These are phyloP conservation scores for Trichoderma koningii DNA, from an alignment of 2,329 filamentous ascomycete genomes.

Conservation along the genomic window DNA sequence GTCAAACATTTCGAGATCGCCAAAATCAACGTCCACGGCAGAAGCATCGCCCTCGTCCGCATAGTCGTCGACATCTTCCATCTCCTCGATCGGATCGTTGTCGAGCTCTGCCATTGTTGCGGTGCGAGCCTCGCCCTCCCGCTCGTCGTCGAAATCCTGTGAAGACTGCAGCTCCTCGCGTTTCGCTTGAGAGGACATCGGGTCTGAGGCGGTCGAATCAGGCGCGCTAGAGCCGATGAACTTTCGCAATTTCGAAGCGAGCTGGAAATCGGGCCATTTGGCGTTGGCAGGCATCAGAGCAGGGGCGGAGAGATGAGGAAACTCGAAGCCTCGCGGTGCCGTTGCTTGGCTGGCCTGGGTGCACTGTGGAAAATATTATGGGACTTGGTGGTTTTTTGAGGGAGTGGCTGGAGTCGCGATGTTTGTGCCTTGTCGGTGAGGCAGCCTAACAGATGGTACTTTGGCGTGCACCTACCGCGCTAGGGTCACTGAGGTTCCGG, in stretches of 20 bases:
- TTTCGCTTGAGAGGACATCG: conserved; percentile 22
- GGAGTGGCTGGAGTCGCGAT: conserved; percentile 18
- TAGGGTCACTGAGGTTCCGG: neutral
- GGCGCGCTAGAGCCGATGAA: conserved; percentile 36
- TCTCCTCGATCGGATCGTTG: conserved; percentile 32
- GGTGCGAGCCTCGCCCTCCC: conserved; percentile 26
- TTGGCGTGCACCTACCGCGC: too few relatives aligned
- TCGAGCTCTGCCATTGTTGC: conserved; percentile 34
- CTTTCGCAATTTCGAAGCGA: conserved; percentile 39
- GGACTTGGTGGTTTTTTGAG: conserved; percentile 20
- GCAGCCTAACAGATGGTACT: conserved; percentile 10
- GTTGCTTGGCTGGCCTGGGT: neutral
- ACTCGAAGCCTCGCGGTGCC: conserved; percentile 10
- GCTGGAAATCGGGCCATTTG: conserved; percentile 41
- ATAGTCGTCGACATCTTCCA: conserved; percentile 35
- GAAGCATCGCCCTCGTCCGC: conserved; percentile 31
- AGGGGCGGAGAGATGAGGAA: conserved; percentile 8
- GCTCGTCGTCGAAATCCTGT: conserved; percentile 30
- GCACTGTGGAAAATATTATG: conserved; percentile 24
- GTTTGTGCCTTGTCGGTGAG: conserved; percentile 25
- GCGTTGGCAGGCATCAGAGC: conserved; percentile 37
- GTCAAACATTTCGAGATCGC: conserved; percentile 44
- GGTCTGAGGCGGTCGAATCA: conserved; percentile 32
- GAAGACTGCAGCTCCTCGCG: conserved; percentile 26
- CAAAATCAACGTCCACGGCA: conserved; percentile 39